Base-by-base conservation (phyloP, 108 stramenopile species). In the Skeletonema marinoi region DNA sequence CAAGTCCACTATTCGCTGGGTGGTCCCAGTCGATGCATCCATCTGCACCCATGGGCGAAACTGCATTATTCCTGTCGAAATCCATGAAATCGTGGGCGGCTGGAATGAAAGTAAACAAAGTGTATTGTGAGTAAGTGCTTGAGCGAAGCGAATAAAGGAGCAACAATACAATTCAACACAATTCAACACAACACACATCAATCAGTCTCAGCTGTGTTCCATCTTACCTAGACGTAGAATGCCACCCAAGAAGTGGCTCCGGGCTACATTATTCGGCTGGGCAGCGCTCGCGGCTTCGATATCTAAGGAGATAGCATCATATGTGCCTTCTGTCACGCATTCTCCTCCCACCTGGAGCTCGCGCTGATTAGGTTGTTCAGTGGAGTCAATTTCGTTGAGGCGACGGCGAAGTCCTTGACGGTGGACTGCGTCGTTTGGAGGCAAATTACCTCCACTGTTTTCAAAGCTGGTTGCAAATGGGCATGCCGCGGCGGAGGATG, bases 31-130 rank as follows among this genome's bases (percentile, higher is more conserved):
- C 75, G 36, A 81, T 63, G 62, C 80, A 81, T 4, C 80, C 80
- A 39, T 81, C 80, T 11, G 80, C 25, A 1, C 80, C 80, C 29
- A 74, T 35, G 62, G 33, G 31, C 25, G 19, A 6, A 60, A 30
- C 10, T 41, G 39, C 10, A 41, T 41, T 2, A 41, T 9, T 41
- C 0, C 10, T 46, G 32, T 81, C 75, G 21, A 50, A 71, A 35
- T 81, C 80, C 75, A 81, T 39, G 39, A 81, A 81, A 39, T 81
- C 75, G 42, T 81, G 80, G 21, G 80, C 80, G 12, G 74, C 80
- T 46, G 14, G 3, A 46, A 16, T 46, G 16, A n/a, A 46, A 16
- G 16, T n/a, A 11, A 46, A 12, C 11, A 11, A 4, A n/a, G 42
- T 13, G 16, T 46, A n/a, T 46, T n/a, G 44, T 46, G 44, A n/a